These are phyloP conservation scores for Phyllosticta ampelicida DNA, from an alignment of 2,329 filamentous ascomycete genomes.

Conservation along the genomic window DNA sequence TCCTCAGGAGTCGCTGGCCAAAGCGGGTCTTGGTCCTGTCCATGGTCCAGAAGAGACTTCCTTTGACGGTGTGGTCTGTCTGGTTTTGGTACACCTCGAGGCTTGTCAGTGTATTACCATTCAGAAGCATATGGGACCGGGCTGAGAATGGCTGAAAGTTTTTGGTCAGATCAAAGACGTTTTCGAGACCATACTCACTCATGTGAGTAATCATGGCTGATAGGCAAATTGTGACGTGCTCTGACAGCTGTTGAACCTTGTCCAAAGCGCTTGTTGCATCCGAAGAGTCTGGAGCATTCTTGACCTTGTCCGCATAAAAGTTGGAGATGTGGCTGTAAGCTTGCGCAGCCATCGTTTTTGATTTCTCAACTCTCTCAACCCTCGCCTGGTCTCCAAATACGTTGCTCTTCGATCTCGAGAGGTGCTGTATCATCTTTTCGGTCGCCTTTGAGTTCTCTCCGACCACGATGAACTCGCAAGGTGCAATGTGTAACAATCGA, in stretches of 20 bases:
- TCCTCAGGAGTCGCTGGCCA: conserved; percentile 75
- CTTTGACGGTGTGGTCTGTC: conserved; percentile 73
- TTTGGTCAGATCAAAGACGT: conserved; percentile 91
- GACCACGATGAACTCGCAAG: conserved; percentile 89
- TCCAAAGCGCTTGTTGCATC: conserved; percentile 58
- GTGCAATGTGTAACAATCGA: conserved; percentile 84
- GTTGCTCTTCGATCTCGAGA: conserved; percentile 79
- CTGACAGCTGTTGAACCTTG: conserved; percentile 74
- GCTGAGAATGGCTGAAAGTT: conserved; percentile 96
- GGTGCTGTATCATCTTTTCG: conserved; percentile 81
- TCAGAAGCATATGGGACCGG: conserved; percentile 88
- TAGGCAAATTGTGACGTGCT: conserved; percentile 79
- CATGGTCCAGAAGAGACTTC: conserved; percentile 90
- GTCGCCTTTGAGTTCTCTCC: conserved; percentile 83
- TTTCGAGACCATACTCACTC: conserved; percentile 82
- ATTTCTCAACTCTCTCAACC: conserved; percentile 65
- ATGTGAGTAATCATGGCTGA: conserved; percentile 95
- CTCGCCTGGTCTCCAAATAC: conserved; percentile 86
- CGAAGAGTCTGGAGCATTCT: conserved; percentile 35
- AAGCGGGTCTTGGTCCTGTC: conserved; percentile 87
- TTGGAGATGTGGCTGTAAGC: conserved; percentile 80
- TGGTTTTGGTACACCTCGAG: conserved; percentile 93
- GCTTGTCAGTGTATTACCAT: conserved; percentile 87
- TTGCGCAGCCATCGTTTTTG: conserved; percentile 73
- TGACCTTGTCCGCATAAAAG: conserved; percentile 84